Evolutionary conservation across 108 stramenopile species (phyloP), one percentile per base, ranked within the genome.

Genomic region (Mediolabrus comicus): DNA sequence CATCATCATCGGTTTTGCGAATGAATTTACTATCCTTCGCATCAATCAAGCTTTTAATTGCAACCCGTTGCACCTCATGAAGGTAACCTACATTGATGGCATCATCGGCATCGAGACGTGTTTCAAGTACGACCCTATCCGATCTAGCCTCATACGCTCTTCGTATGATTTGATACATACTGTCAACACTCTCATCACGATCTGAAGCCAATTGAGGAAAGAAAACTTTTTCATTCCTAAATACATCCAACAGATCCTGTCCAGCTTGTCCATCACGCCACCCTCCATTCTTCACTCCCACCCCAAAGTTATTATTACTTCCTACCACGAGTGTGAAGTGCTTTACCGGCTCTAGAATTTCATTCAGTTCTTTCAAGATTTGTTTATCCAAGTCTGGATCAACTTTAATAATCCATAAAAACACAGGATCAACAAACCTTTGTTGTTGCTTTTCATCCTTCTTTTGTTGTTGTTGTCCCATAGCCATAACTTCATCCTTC

Each of bases 91-190:
- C 36, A 66, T 91, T 82, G 49, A 94, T 68, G 35, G 89, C 92
- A 77, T 94, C 92, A 67, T 94, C 92, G 1, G 90, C 88, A 83
- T 94, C 92, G 24, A 94, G 59, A 59, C 92, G 60, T 3, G 92
- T 94, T 73, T 94, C 92, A 17, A 91, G 52, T 1, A 91, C 77
- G 11, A 84, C 81, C 29, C 72, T 73, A 54, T 84, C 72, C 53
- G 69, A 24, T 68, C 78, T 17, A 68, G 72, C 58, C 54, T 72
- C 69, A 81, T 91, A 62, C 0, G 90, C 90, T 60, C 83, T 64
- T 0, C 67, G 62, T 19, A 77, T 34, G 27, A 56, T 60, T 27
- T 62, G 41, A 2, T 49, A 32, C 24, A 65, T 51, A 54, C 35
- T 30, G 30, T 55, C 36, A 41, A 52, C 19, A 22, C 35, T 30